Evolutionary conservation across 371 early-diverging fungal genomes (phyloP), one percentile per base, ranked within the genome.

Genomic region (Globomyces sp.): DNA sequence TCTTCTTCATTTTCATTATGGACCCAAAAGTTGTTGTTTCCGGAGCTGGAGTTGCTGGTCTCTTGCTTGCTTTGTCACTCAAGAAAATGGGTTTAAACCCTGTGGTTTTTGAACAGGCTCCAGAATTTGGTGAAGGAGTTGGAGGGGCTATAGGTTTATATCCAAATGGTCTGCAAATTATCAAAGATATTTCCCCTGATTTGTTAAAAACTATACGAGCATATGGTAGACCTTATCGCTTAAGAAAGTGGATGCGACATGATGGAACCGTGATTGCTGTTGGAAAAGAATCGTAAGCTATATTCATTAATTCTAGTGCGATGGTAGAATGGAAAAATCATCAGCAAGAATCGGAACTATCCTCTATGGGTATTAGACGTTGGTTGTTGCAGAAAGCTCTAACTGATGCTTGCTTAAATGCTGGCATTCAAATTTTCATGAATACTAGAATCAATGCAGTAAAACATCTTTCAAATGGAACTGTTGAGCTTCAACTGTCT

Each of bases 111-210:
- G 76, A 76, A 66, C 70, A 76, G 55, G 70, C 68, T 2, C 71
- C 68, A 13, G 49, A 53, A 34, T 72, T 72, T 47, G 65, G 45
- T 61, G 41, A 48, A 36, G 40, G 24, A 40, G 69, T 57, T 37
- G 74, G 74, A 24, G 75, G 75, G 11, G 75, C 75, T 3, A 75
- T 75, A 36, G 75, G 75, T 10, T 11, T 75, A 39, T 75, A 75
- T 55, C 51, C 75, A 34, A 75, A 75, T 58, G 75, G 75, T n/a
- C 69, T 75, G 51, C 43, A 49, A 3, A 65, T 75, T 37, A 50
- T 75, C 42, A 41, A 71, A 8, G 75, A 74, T 41, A 75, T 75
- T 58, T 55, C 36, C 47, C 57, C 65, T 11, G 4, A 3, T 10
- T 58, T 74, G 4, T 63, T 75, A 40, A 39, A 57, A 10, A 13